phyloP scores from a whole-genome alignment of 371 early-diverging fungal genomes.

The Mucor irregularis region DNA sequence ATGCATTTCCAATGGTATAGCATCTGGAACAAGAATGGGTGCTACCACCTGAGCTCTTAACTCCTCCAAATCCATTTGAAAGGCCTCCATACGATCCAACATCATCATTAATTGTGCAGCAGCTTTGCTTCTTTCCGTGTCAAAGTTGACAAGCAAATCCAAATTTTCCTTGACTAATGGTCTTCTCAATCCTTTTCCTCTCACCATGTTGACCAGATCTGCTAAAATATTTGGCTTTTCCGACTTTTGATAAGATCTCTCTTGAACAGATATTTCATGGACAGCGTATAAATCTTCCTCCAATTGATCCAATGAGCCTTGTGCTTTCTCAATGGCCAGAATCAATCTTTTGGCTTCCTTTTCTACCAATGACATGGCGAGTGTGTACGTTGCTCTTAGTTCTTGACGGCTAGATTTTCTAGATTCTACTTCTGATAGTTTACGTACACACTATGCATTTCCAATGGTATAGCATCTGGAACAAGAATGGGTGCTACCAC shows the following conservation, averaged over 20 bases:
- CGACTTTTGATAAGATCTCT: constrained; percentile 32
- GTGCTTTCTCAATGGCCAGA: constrained; percentile 37
- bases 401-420: constrained; percentile 37
- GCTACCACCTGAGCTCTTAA: constrained; percentile 42
- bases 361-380: constrained; percentile 44
- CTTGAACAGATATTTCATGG: constrained; percentile 47
- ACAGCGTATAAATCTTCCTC: constrained; percentile 43
- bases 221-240: constrained; percentile 36
- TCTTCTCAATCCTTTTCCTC: constrained; percentile 32
- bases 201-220: constrained; percentile 33
- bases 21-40: constrained; percentile 40
- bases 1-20: constrained; percentile 38
- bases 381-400: constrained; percentile 36
- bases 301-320: constrained; percentile 29
- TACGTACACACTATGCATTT: constrained; percentile 44
- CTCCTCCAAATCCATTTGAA: constrained; percentile 55
- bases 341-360: constrained; percentile 40
- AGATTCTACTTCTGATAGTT: constrained; percentile 33
- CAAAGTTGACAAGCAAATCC: constrained; percentile 34
- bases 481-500: constrained; percentile 41
- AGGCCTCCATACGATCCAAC: constrained; percentile 43
- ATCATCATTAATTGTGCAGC: constrained; percentile 34
- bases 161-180: constrained; percentile 44
- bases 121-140: constrained; percentile 35
- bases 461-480: constrained; percentile 41